Conservation (phyloP, 805 yeast species). For the Ogataea paraovalis region DNA sequence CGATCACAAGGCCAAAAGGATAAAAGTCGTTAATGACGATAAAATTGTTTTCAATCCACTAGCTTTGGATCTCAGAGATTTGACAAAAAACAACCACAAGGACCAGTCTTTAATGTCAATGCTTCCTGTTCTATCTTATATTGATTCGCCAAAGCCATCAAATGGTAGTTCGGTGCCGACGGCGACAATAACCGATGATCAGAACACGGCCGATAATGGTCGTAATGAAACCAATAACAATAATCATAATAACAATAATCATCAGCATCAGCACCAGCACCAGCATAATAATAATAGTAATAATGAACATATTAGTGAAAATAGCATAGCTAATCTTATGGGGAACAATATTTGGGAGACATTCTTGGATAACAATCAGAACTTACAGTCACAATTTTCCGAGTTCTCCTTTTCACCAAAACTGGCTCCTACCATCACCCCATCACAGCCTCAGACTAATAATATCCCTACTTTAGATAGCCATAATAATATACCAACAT, state of each 20-base stretch:
- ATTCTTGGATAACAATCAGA: conserved; percentile 4
- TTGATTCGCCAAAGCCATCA: no score
- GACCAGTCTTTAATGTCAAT: no score
- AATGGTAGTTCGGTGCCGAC: no score
- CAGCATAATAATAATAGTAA: no score
- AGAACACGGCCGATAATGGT: background rate
- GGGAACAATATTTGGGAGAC: conserved; percentile 9
- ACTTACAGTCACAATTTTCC: conserved; percentile 2
- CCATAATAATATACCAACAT: background rate
- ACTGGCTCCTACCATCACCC: background rate
- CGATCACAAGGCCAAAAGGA: background rate
- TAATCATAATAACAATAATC: background rate
- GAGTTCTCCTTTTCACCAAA: conserved; percentile 2
- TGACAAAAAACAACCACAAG: background rate
- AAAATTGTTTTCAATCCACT: conserved; percentile 29
- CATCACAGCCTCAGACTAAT: background rate
- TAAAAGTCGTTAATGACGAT: conserved; percentile 1
- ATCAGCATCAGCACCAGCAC: background rate
- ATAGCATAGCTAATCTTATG: background rate
- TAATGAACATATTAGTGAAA: no score
- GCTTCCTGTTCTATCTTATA: no score
- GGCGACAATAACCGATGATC: no score
- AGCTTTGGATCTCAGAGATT: conserved; percentile 13
- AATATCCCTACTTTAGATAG: background rate
- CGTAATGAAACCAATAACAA: background rate